phyloP scores from a whole-genome alignment of 2,329 filamentous ascomycete genomes.

The Diatrype stigma region DNA sequence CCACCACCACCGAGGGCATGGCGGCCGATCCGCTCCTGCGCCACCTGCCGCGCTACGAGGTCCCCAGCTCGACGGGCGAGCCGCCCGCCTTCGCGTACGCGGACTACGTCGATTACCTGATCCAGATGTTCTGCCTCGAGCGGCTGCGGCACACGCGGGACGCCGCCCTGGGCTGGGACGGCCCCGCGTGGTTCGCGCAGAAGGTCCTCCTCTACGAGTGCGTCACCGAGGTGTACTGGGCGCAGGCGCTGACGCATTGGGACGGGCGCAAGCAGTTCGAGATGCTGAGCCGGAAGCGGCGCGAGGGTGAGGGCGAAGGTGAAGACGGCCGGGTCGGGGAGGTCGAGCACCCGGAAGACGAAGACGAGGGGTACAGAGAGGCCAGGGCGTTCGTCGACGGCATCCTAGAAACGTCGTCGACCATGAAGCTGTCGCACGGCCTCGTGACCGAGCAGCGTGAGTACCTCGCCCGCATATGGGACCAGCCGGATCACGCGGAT shows the following conservation, averaged over 20 bases:
- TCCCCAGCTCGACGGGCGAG: background rate
- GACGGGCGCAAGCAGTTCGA: constrained; percentile 4
- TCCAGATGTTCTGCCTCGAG: constrained; percentile 1
- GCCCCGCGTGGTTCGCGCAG: background rate
- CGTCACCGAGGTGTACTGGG: constrained; percentile 1
- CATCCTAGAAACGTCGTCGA: constrained; percentile 22
- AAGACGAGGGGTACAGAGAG: constrained; percentile 7
- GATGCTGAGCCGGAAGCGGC: constrained; percentile 6
- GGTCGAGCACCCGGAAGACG: no score
- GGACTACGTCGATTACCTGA: background rate
- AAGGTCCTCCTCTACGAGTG: background rate
- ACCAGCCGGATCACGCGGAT: constrained; percentile 24
- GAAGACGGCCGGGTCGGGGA: constrained; percentile 3
- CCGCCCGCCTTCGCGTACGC: background rate
- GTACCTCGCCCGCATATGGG: constrained; percentile 21
- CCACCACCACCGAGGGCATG: background rate
- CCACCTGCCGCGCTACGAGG: constrained; percentile 1
- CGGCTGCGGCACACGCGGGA: background rate
- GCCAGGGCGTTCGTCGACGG: constrained; percentile 20
- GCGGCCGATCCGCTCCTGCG: background rate
- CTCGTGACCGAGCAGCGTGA: constrained; percentile 20
- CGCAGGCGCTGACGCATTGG: background rate
- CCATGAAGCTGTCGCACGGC: constrained; percentile 30
- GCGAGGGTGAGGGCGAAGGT: constrained; percentile 3
- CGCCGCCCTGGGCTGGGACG: background rate